phyloP scores from a whole-genome alignment of 306 rosid genomes.

The Gastrolobium villosum region DNA sequence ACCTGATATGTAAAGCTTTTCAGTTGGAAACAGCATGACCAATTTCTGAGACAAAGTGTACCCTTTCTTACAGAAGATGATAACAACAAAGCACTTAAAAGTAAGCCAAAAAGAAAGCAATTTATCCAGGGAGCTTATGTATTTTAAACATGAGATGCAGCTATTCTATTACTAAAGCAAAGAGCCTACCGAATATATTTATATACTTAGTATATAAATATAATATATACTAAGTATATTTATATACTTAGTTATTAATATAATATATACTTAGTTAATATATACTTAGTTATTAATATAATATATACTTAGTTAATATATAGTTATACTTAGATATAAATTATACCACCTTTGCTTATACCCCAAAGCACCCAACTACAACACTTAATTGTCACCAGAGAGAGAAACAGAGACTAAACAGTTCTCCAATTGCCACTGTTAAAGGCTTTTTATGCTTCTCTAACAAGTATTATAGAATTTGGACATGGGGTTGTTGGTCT shows the following conservation, averaged over 20 bases:
- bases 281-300: too few relatives aligned
- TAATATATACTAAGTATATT: too few relatives aligned
- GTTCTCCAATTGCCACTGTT: slow-evolving; percentile 47
- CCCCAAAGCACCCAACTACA: slow-evolving; percentile 94
- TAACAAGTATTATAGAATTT: slow-evolving; percentile 72
- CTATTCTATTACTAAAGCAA: background rate
- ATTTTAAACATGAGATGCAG: slow-evolving; percentile 27
- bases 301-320: too few relatives aligned
- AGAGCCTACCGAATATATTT: slow-evolving; percentile 29
- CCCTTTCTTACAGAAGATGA: slow-evolving; percentile 23
- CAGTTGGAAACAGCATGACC: slow-evolving; percentile 33
- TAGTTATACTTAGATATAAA: too few relatives aligned
- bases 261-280: too few relatives aligned
- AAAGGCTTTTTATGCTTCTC: slow-evolving; percentile 78
- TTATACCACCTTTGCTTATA: slow-evolving; percentile 98
- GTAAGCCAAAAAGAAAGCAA: slow-evolving; percentile 18
- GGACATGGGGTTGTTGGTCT: slow-evolving; percentile 72
- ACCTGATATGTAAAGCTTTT: slow-evolving; percentile 61
- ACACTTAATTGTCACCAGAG: slow-evolving; percentile 67
- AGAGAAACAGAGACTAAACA: slow-evolving; percentile 47
- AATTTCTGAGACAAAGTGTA: slow-evolving; percentile 27
- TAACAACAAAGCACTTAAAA: slow-evolving; percentile 9
- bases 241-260: too few relatives aligned
- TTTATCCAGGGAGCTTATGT: background rate
- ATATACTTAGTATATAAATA: too few relatives aligned